These are phyloP conservation scores for Oryza nivara DNA, from an alignment of 176 grass and related monocot genomes.

Conservation along the genomic window DNA sequence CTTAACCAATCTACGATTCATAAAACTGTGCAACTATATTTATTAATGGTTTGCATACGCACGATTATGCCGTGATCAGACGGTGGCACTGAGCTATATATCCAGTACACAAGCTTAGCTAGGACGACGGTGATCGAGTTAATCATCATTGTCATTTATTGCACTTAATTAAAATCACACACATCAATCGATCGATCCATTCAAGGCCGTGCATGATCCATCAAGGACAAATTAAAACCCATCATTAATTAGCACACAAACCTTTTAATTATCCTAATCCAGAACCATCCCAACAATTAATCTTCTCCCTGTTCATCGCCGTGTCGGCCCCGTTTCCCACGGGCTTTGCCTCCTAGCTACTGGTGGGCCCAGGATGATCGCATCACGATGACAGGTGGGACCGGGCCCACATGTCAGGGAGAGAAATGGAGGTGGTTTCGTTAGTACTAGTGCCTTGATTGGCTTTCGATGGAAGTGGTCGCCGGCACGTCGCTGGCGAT, in stretches of 20 bases:
- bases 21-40: neutral
- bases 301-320: no score
- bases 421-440: no score
- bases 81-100: neutral
- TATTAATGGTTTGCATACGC: neutral
- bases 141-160: neutral
- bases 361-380: neutral
- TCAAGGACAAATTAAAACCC: neutral
- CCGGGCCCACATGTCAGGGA: neutral
- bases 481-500: conserved; percentile 15
- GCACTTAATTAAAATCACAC: neutral
- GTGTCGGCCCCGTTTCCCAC: conserved; percentile 38
- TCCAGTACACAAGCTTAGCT: neutral
- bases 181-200: neutral
- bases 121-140: neutral
- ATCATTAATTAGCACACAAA: neutral
- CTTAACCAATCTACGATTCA: no score
- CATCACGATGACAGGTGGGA: neutral
- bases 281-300: neutral
- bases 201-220: neutral
- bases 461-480: neutral
- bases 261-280: conserved; percentile 1
- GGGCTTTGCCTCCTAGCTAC: neutral
- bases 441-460: no score
- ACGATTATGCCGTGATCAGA: neutral